Percentiles rank a stretch among this genome's conserved stretches.
Evolutionary conservation across 2,329 filamentous ascomycete genomes (phyloP).

Genomic region (Talaromyces albobiverticillius): DNA sequence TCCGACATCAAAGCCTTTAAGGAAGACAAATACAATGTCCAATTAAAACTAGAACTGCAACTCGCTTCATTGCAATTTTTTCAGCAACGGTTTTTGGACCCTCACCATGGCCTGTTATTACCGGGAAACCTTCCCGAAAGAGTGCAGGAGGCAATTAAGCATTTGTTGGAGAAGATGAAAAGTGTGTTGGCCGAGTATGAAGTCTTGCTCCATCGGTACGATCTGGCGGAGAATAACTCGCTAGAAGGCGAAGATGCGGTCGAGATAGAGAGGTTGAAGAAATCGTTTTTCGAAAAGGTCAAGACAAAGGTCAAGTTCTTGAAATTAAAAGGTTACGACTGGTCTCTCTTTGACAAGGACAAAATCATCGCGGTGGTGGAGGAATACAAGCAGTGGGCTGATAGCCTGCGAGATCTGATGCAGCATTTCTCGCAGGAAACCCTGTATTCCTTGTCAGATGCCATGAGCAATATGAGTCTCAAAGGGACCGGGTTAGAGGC

Average conservation of each 20-base stretch:
- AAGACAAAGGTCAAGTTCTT: constrained; percentile 23
- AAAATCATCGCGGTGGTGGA: constrained; percentile 24
- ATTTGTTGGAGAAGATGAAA: constrained; percentile 23
- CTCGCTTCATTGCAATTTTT: constrained; percentile 25
- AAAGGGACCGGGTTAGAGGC: constrained; percentile 24
- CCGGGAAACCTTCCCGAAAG: constrained; percentile 21
- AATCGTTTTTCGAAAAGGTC: constrained; percentile 22
- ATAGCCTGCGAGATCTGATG: constrained; percentile 26
- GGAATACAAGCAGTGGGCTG: constrained; percentile 26
- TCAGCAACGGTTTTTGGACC: constrained; percentile 22
- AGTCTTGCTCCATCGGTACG: constrained; percentile 21
- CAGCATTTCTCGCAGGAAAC: constrained; percentile 27
- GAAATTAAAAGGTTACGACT: constrained; percentile 28
- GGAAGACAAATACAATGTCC: constrained; percentile 24
- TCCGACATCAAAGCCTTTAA: constrained; percentile 27
- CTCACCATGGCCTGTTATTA: constrained; percentile 23
- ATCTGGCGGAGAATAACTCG: constrained; percentile 16
- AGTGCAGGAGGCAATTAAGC: constrained; percentile 20
- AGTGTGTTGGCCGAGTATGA: constrained; percentile 24
- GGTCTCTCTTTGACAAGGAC: constrained; percentile 31
- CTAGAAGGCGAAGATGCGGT: constrained; percentile 3
- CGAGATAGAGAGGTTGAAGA: constrained; percentile 19
- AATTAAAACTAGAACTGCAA: constrained; percentile 24
- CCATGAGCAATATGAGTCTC: constrained; percentile 16
- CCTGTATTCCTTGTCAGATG: constrained; percentile 16